These are phyloP conservation scores for Saccharomycopsis selenospora DNA, from an alignment of 805 yeast species.

Conservation along the genomic window DNA sequence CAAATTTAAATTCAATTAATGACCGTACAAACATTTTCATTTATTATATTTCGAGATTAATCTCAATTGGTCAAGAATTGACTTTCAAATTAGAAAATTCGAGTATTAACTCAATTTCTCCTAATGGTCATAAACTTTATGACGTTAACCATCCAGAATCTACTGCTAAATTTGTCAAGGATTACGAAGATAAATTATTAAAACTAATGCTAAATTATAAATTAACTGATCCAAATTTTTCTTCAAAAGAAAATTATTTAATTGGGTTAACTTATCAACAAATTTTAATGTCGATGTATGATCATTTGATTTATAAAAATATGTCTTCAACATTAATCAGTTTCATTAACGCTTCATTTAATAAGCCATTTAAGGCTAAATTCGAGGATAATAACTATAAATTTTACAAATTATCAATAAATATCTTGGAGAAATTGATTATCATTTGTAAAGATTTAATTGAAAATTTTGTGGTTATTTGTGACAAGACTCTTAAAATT, in stretches of 20 bases:
- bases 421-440: slow-evolving; percentile 33
- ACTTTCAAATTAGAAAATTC: not conserved
- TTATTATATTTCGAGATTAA: slow-evolving; percentile 38
- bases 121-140: not conserved
- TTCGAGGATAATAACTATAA: slow-evolving; percentile 3
- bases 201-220: slow-evolving; percentile 32
- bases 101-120: not conserved
- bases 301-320: slow-evolving; percentile 41
- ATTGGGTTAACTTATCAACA: slow-evolving; percentile 43
- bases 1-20: not conserved
- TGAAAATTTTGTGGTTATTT: slow-evolving; percentile 37
- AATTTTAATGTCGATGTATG: slow-evolving; percentile 44
- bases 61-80: slow-evolving; percentile 42
- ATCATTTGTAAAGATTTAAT: slow-evolving; percentile 40
- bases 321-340: slow-evolving; percentile 22
- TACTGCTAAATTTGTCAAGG: slow-evolving; percentile 8
- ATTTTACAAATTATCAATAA: slow-evolving; percentile 11
- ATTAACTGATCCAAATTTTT: slow-evolving; percentile 30
- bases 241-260: slow-evolving; percentile 33
- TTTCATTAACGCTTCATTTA: slow-evolving; percentile 10
- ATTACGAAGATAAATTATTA: slow-evolving; percentile 36
- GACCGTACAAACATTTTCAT: slow-evolving; percentile 37
- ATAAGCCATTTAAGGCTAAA: slow-evolving; percentile 7
- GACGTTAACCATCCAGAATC: slow-evolving; percentile 7
- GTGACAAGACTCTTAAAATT: slow-evolving; percentile 33